Conservation (phyloP, 2,329 filamentous ascomycete genomes). For the Calonectria naviculata region DNA sequence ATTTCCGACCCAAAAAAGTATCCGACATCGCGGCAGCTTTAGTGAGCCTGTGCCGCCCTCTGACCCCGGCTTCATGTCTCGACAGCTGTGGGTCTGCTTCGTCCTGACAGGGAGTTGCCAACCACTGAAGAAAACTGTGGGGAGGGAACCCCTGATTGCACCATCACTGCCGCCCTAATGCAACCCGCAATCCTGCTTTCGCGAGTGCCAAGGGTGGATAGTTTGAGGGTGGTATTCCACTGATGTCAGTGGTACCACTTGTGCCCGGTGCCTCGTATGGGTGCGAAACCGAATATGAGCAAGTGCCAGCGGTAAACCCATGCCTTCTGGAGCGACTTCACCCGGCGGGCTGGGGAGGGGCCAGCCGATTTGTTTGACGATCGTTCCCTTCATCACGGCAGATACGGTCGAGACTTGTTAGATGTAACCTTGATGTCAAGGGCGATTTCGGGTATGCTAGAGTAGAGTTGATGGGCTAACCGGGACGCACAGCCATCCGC, state of each 20-base stretch:
- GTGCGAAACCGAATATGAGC: slow-evolving; percentile 12
- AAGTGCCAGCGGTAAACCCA: slow-evolving; percentile 20
- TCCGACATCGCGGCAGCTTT: slow-evolving; percentile 20
- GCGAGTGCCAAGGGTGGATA: slow-evolving; percentile 24
- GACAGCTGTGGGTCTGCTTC: slow-evolving; percentile 30
- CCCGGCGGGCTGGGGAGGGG: slow-evolving; percentile 23
- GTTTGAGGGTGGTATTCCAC: slow-evolving; percentile 21
- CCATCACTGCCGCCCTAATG: slow-evolving; percentile 31
- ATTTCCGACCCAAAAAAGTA: slow-evolving; percentile 10
- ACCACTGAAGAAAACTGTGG: slow-evolving; percentile 30
- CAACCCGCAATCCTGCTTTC: slow-evolving; percentile 29
- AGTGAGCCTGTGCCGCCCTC: slow-evolving; percentile 30
- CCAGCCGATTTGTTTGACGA: slow-evolving; percentile 29
- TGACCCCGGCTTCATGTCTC: slow-evolving; percentile 16
- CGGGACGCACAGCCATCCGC: slow-evolving; percentile 76
- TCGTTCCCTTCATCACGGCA: slow-evolving; percentile 30
- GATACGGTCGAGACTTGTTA: slow-evolving; percentile 26
- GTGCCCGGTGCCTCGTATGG: slow-evolving; percentile 17
- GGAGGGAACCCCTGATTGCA: slow-evolving; percentile 31
- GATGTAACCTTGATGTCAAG: slow-evolving; percentile 20
- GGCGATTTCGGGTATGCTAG: not conserved
- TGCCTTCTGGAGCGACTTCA: slow-evolving; percentile 25
- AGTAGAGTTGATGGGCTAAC: slow-evolving; percentile 34
- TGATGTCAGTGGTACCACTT: slow-evolving; percentile 34
- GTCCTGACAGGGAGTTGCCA: slow-evolving; percentile 23